Evolutionary conservation across 2,329 filamentous ascomycete species (phyloP), one percentile per base, ranked within the genome.

Genomic region (Helicocarpus griseus): DNA sequence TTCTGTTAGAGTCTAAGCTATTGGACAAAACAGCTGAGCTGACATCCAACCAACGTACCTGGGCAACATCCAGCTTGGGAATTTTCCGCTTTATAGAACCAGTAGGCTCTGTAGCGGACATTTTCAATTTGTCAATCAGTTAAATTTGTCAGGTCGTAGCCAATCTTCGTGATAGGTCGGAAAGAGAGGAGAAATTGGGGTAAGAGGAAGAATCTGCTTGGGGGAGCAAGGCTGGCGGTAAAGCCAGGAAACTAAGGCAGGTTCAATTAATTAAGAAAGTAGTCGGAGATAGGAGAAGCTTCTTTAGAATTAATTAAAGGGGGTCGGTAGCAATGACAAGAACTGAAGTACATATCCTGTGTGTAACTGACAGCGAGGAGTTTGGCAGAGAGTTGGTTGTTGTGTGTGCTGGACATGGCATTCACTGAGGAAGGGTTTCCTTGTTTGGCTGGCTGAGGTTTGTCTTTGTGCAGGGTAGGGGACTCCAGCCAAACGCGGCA

Each of bases 31-130:
- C 14, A 39, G 22, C n/a, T n/a, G n/a, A n/a, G n/a, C n/a, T n/a
- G n/a, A 41, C 24, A 35, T 48, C n/a, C n/a, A 48, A 51, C n/a
- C 7, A 11, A 43, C 66, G 58, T 61, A 70, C 68, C 62, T 70
- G 67, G 31, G 67, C 65, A 53, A 70, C 65, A 57, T 70, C 68
- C 46, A 70, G 67, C 60, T 70, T 70, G 50, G 65, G 67, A 56
- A 69, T 65, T 5, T 67, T 64, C 57, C 66, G 67, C 57, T 69
- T 65, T 39, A 64, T 63, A 48, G 63, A 66, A 47, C 60, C 59
- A 48, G 51, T 50, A 24, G 65, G 62, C 51, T 61, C 63, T 35
- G 57, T 58, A 39, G 63, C 56, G 52, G 62, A 56, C 67, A 69
- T 69, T 60, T 54, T 57, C n/a, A n/a, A n/a, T n/a, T 7, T 26